Evolutionary conservation across 768 basidiomycete genomes (phyloP), one percentile per base, ranked within the genome.

Genomic region (Crassisporium funariophilum): DNA sequence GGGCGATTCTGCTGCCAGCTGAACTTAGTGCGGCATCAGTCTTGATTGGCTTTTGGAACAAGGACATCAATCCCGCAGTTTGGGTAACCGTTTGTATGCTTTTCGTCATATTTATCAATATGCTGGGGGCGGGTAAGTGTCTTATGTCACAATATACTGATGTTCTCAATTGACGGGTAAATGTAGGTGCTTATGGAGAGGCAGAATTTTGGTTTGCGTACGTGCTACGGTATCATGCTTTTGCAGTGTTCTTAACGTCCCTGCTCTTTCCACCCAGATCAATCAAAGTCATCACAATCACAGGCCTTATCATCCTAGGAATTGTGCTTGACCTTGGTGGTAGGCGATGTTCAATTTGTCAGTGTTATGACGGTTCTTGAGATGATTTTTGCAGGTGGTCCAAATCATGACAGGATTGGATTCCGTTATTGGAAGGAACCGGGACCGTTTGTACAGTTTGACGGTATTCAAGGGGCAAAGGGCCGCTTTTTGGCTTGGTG

Each of bases 221-320:
- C 62, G 81, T 57, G 74, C 21, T 46, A 21, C n/a, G n/a, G n/a
- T n/a, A 15, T 22, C 19, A 7, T 27, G 19, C 4, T 15, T 29
- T 27, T 11, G 19, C 15, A 35, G n/a, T 31, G 29, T 11, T n/a
- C 15, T 23, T 12, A 46, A 1, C 22, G 41, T 22, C 25, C 13
- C 50, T 9, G 23, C 20, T 12, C 40, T 35, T 19, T 31, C 10
- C 33, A 25, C 39, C 37, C 24, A 73, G 81, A 3, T 91, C 88
- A 5, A 91, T 95, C 71, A 95, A 95, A 66, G 88, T 95, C n/a
- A 66, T 95, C 52, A 87, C 88, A 0, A 88, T 93, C 54, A 77
- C 74, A 3, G 90, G 86, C 47, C 72, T 83, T 27, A 84, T 84
- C 43, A 82, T 85, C 50, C 60, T 85, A n/a, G 83, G 83, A 7